Conservation (phyloP, 2,329 filamentous ascomycete genomes). For the Byssochlamys sp. region DNA sequence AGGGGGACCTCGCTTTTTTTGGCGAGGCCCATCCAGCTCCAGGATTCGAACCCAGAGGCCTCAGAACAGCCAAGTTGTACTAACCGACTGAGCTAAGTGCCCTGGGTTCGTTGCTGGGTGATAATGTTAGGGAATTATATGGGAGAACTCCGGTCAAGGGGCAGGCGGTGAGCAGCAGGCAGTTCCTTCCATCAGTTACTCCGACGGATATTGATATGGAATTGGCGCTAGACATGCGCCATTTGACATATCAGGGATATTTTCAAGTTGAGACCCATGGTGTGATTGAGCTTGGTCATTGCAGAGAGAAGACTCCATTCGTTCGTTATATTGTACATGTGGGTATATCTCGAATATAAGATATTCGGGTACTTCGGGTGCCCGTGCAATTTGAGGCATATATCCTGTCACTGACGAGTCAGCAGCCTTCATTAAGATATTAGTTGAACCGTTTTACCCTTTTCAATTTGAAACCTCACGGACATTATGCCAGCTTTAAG, state of each 20-base stretch:
- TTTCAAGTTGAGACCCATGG: not conserved
- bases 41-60: not conserved
- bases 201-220: not conserved
- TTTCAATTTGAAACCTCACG: not conserved
- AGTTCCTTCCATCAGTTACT: not conserved
- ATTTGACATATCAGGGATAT: not conserved
- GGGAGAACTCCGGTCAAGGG: not conserved
- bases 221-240: not conserved
- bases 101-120: not conserved
- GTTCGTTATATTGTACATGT: slow-evolving; percentile 2
- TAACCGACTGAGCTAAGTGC: not conserved
- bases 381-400: not conserved
- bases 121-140: not conserved
- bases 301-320: slow-evolving; percentile 1
- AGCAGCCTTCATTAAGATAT: not conserved
- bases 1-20: not conserved
- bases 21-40: not conserved
- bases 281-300: not conserved
- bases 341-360: not conserved
- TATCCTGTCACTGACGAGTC: not conserved
- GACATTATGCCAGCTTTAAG: not conserved
- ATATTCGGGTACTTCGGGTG: not conserved
- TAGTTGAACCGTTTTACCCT: not conserved
- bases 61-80: not conserved
- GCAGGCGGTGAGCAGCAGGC: not conserved